These are phyloP conservation scores for Punctularia strigosozonata DNA, from an alignment of 768 basidiomycete species.

Conservation along the genomic window DNA sequence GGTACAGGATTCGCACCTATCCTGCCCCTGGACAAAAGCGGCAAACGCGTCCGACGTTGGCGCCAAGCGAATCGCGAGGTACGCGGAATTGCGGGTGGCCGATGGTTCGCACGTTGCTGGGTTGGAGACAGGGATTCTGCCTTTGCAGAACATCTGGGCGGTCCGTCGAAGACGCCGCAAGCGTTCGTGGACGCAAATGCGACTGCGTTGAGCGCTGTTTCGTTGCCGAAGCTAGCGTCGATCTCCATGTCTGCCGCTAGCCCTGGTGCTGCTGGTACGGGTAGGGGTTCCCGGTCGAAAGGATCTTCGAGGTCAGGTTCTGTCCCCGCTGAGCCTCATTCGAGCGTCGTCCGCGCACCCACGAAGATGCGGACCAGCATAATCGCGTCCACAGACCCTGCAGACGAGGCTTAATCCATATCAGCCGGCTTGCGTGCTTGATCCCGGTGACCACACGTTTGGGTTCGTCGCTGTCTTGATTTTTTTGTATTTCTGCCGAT, in stretches of 20 bases:
- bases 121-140: slow-evolving; percentile 77
- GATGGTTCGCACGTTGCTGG: slow-evolving; percentile 75
- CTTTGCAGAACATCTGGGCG: too few relatives aligned
- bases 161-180: too few relatives aligned
- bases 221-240: slow-evolving; percentile 25
- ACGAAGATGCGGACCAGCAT: slow-evolving; percentile 62
- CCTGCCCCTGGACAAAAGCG: slow-evolving; percentile 53
- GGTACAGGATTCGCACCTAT: slow-evolving; percentile 57
- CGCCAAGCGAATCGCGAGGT: slow-evolving; percentile 65
- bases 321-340: slow-evolving; percentile 31
- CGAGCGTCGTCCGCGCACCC: slow-evolving; percentile 33
- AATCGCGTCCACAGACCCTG: too few relatives aligned
- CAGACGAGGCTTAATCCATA: too few relatives aligned
- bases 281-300: too few relatives aligned
- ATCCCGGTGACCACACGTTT: too few relatives aligned
- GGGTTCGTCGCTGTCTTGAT: too few relatives aligned
- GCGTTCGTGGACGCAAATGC: too few relatives aligned
- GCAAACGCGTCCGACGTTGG: slow-evolving; percentile 59
- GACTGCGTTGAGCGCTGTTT: not conserved
- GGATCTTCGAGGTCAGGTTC: slow-evolving; percentile 50
- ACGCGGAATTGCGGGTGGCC: slow-evolving; percentile 71
- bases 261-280: too few relatives aligned
- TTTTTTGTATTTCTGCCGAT: too few relatives aligned
- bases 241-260: not conserved
- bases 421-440: too few relatives aligned